These are phyloP conservation scores for Plantago ovata DNA, from an alignment of 257 asterid species.

Conservation along the genomic window DNA sequence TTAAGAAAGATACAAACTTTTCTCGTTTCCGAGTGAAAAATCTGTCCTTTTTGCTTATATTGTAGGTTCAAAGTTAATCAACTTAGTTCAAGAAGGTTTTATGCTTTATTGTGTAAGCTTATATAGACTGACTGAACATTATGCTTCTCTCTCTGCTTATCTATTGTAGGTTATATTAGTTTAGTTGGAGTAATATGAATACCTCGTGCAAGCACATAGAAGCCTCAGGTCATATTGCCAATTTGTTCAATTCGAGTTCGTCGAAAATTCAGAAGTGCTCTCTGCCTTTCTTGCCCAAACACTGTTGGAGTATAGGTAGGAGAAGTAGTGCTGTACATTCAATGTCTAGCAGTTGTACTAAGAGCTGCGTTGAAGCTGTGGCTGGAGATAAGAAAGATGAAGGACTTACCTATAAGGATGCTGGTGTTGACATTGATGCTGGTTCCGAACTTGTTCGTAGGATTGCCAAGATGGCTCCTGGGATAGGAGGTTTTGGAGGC, in stretches of 20 bases:
- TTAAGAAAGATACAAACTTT: too few species aligned
- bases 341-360: slow-evolving; percentile 19
- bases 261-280: slow-evolving; percentile 15
- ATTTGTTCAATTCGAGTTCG: slow-evolving; percentile 13
- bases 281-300: slow-evolving; percentile 23
- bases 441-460: slow-evolving; percentile 91
- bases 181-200: slow-evolving; percentile 20
- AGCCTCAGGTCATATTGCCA: slow-evolving; percentile 23
- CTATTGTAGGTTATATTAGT: too few species aligned
- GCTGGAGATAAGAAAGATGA: too few species aligned
- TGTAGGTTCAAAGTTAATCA: too few species aligned
- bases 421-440: slow-evolving; percentile 97
- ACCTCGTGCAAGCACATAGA: slow-evolving; percentile 31
- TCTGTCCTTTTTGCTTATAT: too few species aligned
- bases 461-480: slow-evolving; percentile 95
- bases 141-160: too few species aligned
- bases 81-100: too few species aligned
- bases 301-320: slow-evolving; percentile 18
- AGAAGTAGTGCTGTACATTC: slow-evolving; percentile 26
- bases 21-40: too few species aligned
- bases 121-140: too few species aligned
- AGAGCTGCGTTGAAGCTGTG: not conserved
- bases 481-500: slow-evolving; percentile 98
- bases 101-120: too few species aligned
- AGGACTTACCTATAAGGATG: slow-evolving; percentile 77